These are phyloP conservation scores for Ustilago tritici DNA, from an alignment of 1,284 basidiomycete species.

Conservation along the genomic window DNA sequence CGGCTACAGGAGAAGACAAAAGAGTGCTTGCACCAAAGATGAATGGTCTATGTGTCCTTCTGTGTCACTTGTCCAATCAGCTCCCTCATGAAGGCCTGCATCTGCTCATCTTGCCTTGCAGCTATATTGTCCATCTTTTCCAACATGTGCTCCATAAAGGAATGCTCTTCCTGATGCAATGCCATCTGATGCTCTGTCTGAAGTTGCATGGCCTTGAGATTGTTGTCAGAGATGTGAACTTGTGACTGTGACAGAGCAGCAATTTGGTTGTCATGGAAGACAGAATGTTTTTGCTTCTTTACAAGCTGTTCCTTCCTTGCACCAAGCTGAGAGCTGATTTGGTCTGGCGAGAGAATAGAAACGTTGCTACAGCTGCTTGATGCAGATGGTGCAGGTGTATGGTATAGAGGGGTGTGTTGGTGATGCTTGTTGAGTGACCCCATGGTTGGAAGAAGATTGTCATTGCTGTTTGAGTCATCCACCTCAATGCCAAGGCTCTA, in stretches of 20 bases:
- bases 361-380: neutral
- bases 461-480: neutral
- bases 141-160: conserved; percentile 3
- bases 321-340: neutral
- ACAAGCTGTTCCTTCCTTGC: neutral
- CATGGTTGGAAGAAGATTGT: neutral
- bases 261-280: conserved; percentile 1
- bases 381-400: neutral
- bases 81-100: conserved; percentile 4
- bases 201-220: neutral
- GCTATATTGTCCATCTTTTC: conserved; percentile 10
- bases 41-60: neutral
- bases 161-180: conserved; percentile 3
- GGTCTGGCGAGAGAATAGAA: neutral
- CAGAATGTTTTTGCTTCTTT: neutral
- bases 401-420: neutral
- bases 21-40: neutral
- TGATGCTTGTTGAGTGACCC: neutral
- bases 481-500: too few species aligned
- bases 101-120: conserved; percentile 4
- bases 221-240: conserved; percentile 6
- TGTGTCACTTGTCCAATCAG: neutral
- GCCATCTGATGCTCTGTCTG: conserved; percentile 5
- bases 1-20: neutral
- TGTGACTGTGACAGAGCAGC: conserved; percentile 1